Evolutionary conservation across 106 monocot genomes (phyloP).

Genomic region (Hemerocallis citrina): DNA sequence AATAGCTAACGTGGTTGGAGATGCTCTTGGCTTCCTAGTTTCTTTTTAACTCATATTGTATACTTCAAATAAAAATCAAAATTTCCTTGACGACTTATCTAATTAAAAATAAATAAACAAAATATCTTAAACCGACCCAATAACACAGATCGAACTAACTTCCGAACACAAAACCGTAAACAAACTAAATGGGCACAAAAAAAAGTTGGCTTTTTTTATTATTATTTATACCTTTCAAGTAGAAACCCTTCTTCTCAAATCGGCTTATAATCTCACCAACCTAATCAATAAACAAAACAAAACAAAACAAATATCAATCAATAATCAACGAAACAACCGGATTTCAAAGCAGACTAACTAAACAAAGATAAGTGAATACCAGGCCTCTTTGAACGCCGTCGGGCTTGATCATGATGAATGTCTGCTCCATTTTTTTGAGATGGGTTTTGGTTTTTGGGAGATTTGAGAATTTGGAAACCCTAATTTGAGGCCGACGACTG

Average conservation of each 20-base stretch:
- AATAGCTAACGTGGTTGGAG: too few species aligned
- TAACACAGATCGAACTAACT: neutral
- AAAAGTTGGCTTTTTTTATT: neutral
- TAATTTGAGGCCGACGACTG: too few species aligned
- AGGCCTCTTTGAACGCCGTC: conserved; percentile 92
- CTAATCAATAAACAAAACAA: conserved; percentile 15
- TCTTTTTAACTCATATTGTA: neutral
- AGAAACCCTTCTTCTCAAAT: conserved; percentile 95
- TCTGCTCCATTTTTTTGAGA: conserved; percentile 55
- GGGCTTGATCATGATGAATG: conserved; percentile 98
- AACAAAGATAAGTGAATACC: conserved; percentile 20
- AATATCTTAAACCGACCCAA: neutral
- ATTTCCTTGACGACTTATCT: too few species aligned
- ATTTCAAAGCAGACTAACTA: neutral
- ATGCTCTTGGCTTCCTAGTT: too few species aligned
- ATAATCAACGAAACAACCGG: neutral
- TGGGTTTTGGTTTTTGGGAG: neutral
- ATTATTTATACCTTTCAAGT: conserved; percentile 52
- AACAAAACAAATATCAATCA: neutral
- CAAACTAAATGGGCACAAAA: neutral
- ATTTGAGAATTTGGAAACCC: too few species aligned
- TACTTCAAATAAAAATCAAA: neutral
- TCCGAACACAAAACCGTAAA: neutral
- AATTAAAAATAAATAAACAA: neutral
- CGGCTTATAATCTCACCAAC: conserved; percentile 77